Evolutionary conservation across 768 basidiomycete genomes (phyloP).

Genomic region (Psilocybe cubensis): DNA sequence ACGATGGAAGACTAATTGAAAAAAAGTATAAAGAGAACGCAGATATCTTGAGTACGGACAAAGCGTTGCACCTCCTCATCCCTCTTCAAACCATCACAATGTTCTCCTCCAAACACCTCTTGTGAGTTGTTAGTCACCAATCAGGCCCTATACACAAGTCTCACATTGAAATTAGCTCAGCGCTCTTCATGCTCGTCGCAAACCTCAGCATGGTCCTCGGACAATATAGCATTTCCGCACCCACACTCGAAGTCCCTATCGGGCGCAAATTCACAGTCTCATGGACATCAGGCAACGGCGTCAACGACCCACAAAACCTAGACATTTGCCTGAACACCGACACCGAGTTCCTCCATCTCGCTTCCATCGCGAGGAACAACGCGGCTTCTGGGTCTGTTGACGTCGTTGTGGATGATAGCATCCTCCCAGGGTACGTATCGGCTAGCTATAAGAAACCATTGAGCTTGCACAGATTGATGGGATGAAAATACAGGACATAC

Average conservation of each 20-base stretch:
- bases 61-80: too few species aligned
- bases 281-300: background rate
- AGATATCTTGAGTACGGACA: too few species aligned
- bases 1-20: too few species aligned
- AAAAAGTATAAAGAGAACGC: too few species aligned
- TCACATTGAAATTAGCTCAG: background rate
- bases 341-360: conserved; percentile 4
- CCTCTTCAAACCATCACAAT: too few species aligned
- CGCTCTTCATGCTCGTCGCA: conserved; percentile 1
- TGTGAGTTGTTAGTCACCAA: too few species aligned
- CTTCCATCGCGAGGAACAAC: conserved; percentile 1
- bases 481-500: conserved; percentile 10
- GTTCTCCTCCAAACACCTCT: too few species aligned
- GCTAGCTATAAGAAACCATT: background rate
- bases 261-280: conserved; percentile 6
- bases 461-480: too few species aligned
- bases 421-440: conserved; percentile 1
- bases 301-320: background rate
- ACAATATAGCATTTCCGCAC: conserved; percentile 3
- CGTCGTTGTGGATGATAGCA: conserved; percentile 5
- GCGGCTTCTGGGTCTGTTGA: conserved; percentile 1
- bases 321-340: conserved; percentile 10
- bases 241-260: conserved; percentile 6
- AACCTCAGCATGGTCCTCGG: background rate
- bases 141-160: too few species aligned